Base-by-base conservation (phyloP, 2,329 filamentous ascomycete species). In the Neonectria punicea region DNA sequence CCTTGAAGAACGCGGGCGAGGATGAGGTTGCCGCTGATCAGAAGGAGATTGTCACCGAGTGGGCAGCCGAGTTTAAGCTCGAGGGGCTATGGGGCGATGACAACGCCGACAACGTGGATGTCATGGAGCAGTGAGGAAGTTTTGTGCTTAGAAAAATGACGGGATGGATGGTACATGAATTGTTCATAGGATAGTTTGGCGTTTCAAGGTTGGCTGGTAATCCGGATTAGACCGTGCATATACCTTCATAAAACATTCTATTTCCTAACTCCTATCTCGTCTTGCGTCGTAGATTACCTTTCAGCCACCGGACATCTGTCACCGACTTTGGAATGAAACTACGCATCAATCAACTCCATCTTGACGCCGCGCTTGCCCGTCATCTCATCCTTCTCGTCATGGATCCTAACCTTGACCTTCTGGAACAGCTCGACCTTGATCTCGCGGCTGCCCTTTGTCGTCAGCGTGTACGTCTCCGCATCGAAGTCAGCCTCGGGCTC, bases 281-380 rank as follows among this genome's bases (percentile, higher is more conserved):
- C 62, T 63, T 54, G 18, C 49, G 54, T 61, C 49, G 58, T 65
- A 66, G 59, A 67, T 67, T 39, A 16, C 36, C 14, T 70, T 53
- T 56, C 61, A 63, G 66, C 61, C 49, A 55, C 66, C 53, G 57
- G 47, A 53, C 66, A 43, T 46, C 28, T 6, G 36, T 10, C 25
- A 20, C 39, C 53, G 39, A 43, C 43, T 55, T 44, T 53, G 20
- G 18, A 51, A 30, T 30, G 14, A 41, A 28, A 39, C 34, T 68
- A 72, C 34, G 75, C 73, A 50, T 75, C 75, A 20, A 91, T 81
- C 75, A 92, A 77, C 80, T 90, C 89, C 84, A 96, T 86, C 85
- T 90, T 93, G 22, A 94, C 92, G 70, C 93, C 95, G 70, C 96
- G 89, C 90, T 98, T 99, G 61, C 96, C 96, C n/a, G 95, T 98